Evolutionary conservation across 768 basidiomycete species (phyloP).

Genomic region (Tulasnella sp.): DNA sequence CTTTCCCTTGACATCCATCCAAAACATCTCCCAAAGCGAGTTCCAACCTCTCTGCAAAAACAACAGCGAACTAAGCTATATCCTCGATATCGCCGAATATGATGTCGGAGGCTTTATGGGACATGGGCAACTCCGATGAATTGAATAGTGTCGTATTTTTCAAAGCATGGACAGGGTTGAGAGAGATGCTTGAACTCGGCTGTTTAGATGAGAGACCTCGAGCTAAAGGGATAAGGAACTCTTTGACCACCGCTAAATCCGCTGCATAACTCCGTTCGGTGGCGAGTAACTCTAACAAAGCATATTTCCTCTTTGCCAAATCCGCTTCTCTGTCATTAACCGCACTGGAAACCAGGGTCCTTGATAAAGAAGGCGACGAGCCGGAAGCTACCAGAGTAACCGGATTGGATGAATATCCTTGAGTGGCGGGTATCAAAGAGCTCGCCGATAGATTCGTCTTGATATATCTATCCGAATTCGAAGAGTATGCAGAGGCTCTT

Average conservation of each 20-base stretch:
- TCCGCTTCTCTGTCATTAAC: no score
- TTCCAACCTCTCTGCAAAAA: constrained; percentile 52
- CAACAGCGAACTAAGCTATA: constrained; percentile 56
- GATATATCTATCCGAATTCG: neutral
- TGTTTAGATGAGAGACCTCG: constrained; percentile 35
- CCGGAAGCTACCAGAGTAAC: neutral
- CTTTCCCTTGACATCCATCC: constrained; percentile 53
- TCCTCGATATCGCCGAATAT: constrained; percentile 69
- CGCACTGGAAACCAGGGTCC: neutral
- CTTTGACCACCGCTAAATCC: constrained; percentile 62
- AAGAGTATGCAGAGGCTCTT: neutral
- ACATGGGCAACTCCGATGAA: constrained; percentile 56
- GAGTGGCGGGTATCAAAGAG: constrained; percentile 12
- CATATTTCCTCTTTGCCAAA: constrained; percentile 68
- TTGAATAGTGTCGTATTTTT: neutral
- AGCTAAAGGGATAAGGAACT: constrained; percentile 65
- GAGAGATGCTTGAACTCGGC: constrained; percentile 26
- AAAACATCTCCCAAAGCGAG: constrained; percentile 48
- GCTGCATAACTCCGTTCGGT: constrained; percentile 71
- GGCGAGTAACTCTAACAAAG: constrained; percentile 59
- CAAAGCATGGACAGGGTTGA: no score
- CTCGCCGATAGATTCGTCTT: constrained; percentile 12
- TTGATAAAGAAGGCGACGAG: neutral
- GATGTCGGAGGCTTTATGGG: constrained; percentile 48
- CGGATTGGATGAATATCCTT: neutral